Percentiles rank a stretch among this genome's conserved stretches.
phyloP scores from a whole-genome alignment of 371 early-diverging fungal genomes.

The Saksenaea vasiformis region DNA sequence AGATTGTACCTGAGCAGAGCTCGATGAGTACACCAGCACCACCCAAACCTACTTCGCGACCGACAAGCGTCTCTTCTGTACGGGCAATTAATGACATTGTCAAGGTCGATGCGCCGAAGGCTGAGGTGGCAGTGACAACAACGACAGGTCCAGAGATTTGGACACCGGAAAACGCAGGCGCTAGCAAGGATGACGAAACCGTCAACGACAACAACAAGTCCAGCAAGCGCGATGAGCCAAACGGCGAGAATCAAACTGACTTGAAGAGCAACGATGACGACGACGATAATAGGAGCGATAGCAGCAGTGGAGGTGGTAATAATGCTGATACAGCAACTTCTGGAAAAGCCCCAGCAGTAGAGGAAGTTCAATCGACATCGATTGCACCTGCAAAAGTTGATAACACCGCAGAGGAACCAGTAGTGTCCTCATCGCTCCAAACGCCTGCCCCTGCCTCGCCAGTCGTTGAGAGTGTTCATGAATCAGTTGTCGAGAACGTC shows the following conservation, averaged over 20 bases:
- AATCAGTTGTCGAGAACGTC: not conserved
- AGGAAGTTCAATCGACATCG: not conserved
- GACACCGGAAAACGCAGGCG: not conserved
- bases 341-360: not conserved
- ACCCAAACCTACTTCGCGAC: not conserved
- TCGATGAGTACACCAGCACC: not conserved
- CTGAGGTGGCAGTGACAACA: not conserved
- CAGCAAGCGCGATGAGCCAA: no score
- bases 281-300: not conserved
- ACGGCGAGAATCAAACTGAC: no score
- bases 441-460: not conserved
- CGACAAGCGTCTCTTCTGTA: not conserved
- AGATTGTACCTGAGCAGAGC: constrained; percentile 45
- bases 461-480: not conserved
- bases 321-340: not conserved
- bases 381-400: not conserved
- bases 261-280: not conserved
- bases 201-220: no score
- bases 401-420: not conserved
- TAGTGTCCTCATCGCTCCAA: not conserved
- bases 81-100: not conserved
- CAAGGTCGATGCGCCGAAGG: not conserved
- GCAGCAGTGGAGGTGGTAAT: not conserved
- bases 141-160: not conserved
- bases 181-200: not conserved